A percentile compares a stretch with the other conserved stretches of the same genome.
phyloP scores from a whole-genome alignment of 805 yeast species.

The Starmerella scarabaei region DNA sequence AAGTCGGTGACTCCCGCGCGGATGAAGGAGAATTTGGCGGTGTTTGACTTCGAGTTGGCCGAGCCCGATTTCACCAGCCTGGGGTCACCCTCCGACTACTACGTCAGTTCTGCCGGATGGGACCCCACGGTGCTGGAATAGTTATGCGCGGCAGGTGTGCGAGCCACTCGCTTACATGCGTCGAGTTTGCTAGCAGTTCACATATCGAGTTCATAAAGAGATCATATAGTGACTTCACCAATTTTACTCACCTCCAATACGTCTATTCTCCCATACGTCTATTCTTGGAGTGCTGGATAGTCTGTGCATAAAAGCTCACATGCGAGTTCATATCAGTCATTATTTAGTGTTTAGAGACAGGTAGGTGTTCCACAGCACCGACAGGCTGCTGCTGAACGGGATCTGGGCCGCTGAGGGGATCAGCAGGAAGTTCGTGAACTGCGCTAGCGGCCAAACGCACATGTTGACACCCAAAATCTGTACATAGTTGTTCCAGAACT shows the following conservation, averaged over 20 bases:
- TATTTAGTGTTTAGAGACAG: constrained; percentile 54
- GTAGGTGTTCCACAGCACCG: constrained; percentile 91
- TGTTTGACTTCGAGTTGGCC: constrained; percentile 35
- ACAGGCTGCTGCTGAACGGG: constrained; percentile 76
- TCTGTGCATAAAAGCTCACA: no score
- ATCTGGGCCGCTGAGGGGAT: constrained; percentile 77
- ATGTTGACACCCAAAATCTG: constrained; percentile 62
- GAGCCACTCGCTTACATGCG: no score
- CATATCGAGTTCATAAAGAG: no score
- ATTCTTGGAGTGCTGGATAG: constrained; percentile 10
- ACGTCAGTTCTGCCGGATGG: constrained; percentile 24
- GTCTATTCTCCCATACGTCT: constrained; percentile 8
- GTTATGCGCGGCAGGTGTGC: no score
- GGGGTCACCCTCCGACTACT: constrained; percentile 25
- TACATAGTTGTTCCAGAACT: constrained; percentile 40
- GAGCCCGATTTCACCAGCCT: constrained; percentile 22
- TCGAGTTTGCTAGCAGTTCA: no score
- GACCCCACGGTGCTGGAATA: constrained; percentile 23
- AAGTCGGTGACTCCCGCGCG: constrained; percentile 51
- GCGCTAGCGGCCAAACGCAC: constrained; percentile 86
- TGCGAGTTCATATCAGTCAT: no score
- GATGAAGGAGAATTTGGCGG: constrained; percentile 41
- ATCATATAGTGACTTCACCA: background rate
- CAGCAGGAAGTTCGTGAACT: constrained; percentile 58
- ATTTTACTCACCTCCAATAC: background rate